A percentile compares a stretch with the other conserved stretches of the same genome.
phyloP scores from a whole-genome alignment of 306 rosid genomes.

The Sicyos edulis region DNA sequence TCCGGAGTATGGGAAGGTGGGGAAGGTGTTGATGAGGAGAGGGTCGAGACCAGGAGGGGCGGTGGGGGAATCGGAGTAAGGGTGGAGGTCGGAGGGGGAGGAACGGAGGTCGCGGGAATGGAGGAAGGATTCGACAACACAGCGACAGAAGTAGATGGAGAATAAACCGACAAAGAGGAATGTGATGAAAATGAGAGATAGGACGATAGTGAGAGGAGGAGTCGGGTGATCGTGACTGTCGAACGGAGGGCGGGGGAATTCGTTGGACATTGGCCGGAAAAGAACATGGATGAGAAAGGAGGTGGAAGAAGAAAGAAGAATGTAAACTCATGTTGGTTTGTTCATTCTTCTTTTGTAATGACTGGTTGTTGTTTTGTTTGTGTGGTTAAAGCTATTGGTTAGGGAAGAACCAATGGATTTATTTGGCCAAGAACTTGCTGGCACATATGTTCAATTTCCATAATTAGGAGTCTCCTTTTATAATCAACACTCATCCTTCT shows the following conservation, averaged over 20 bases:
- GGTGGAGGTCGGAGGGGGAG: slow-evolving; percentile 27
- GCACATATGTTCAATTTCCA: neutral
- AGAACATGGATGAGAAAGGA: neutral
- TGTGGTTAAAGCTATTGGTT: neutral
- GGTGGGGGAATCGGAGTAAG: slow-evolving; percentile 15
- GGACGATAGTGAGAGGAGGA: slow-evolving; percentile 35
- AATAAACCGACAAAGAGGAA: slow-evolving; percentile 43
- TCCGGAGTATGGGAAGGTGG: slow-evolving; percentile 43
- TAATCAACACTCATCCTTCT: neutral
- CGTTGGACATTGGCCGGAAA: slow-evolving; percentile 14
- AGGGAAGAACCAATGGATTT: neutral
- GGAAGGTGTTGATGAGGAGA: slow-evolving; percentile 40
- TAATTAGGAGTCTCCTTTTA: neutral
- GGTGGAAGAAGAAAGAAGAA: neutral
- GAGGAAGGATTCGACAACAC: slow-evolving; percentile 26
- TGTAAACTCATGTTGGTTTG: neutral
- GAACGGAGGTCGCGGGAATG: slow-evolving; percentile 31
- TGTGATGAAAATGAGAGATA: slow-evolving; percentile 38
- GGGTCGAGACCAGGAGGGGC: slow-evolving; percentile 43
- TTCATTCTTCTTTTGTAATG: neutral
- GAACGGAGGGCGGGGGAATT: neutral
- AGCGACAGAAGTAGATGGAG: slow-evolving; percentile 40
- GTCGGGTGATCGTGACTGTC: neutral
- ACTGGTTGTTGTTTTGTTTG: neutral
- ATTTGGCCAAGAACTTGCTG: neutral